Evolutionary conservation across 2,329 filamentous ascomycete genomes (phyloP), one percentile per base, ranked within the genome.

Genomic region (Pestalotiopsis sp.): DNA sequence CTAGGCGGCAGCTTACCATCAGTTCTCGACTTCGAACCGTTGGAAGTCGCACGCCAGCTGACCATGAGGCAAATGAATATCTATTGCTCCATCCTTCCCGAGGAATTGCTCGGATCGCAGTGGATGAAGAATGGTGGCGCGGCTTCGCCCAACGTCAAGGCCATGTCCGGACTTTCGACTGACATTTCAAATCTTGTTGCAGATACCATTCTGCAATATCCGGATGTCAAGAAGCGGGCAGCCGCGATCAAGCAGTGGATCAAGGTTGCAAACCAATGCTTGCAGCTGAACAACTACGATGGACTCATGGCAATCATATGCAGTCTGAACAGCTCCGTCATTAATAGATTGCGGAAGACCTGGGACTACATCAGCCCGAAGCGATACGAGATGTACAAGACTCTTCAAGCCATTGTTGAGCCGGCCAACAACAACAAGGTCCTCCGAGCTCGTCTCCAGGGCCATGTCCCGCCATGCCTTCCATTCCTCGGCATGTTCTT

Each of bases 251-350:
- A 99, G 84, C 95, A 98, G 75, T 99, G 96, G 96, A 93, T 98
- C 78, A 99, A 98, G 85, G 91, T 98, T 74, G 94, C 94, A 0
- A 88, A 92, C 74, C 93, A 93, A 75, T 97, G 94, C 73, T 84
- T 97, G 4, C 93, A 96, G 76, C 87, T 98, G 31, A 92, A 96
- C 83, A 99, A 99, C 82, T 99, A 98, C 75, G 95, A 99, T 77
- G 94, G 94, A 0, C 84, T 99, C 12, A 98, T 98, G 94, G 94
- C 96, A 7, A 97, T 99, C 74, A 94, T 97, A 76, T 98, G 95
- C 84, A 95, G 93, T 11, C 83, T 99, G 63, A 97, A 97, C 81
- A 95, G 93, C 68, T 97, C 95, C 17, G 95, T 94, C 75, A 95
- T 99, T 73, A 90, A 90, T 67, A 93, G 96, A 23, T 85, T 99